phyloP scores from a whole-genome alignment of 2,329 filamentous ascomycete species.

The Epichloe brachyelytri region DNA sequence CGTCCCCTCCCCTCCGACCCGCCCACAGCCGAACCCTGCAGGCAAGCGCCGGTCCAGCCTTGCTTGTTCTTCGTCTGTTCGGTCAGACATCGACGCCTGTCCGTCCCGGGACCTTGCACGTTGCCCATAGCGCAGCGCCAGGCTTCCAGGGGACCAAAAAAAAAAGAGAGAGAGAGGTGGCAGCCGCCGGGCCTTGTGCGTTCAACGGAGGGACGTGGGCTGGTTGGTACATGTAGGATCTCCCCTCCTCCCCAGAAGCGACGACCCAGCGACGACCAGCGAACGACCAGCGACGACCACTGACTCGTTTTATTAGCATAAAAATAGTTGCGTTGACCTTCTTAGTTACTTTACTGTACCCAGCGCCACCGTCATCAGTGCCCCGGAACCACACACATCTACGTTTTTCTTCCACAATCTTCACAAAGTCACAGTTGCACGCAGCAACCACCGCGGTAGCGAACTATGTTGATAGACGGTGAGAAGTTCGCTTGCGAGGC shows the following conservation, averaged over 20 bases:
- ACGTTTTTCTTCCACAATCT: constrained; percentile 4
- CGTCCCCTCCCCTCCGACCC: constrained; percentile 3
- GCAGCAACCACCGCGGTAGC: background rate
- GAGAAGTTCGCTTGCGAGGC: constrained; percentile 98
- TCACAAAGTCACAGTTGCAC: background rate
- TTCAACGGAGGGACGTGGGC: background rate
- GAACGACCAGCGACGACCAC: background rate
- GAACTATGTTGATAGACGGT: constrained; percentile 70
- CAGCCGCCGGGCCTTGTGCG: constrained; percentile 1
- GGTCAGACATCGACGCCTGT: background rate
- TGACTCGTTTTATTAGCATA: constrained; percentile 3
- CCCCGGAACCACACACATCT: constrained; percentile 1
- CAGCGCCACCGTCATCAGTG: constrained; percentile 3
- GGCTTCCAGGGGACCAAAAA: background rate
- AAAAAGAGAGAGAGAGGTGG: background rate
- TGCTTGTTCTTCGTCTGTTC: constrained; percentile 3
- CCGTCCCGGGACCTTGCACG: background rate
- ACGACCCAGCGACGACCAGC: background rate
- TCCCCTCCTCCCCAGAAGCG: background rate
- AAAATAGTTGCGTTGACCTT: background rate
- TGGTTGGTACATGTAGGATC: background rate
- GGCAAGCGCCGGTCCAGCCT: constrained; percentile 7
- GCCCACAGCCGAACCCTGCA: constrained; percentile 7
- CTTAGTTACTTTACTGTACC: background rate
- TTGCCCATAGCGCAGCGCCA: constrained; percentile 1